phyloP scores from a whole-genome alignment of 371 early-diverging fungal species.

The Dichotomocladium elegans region DNA sequence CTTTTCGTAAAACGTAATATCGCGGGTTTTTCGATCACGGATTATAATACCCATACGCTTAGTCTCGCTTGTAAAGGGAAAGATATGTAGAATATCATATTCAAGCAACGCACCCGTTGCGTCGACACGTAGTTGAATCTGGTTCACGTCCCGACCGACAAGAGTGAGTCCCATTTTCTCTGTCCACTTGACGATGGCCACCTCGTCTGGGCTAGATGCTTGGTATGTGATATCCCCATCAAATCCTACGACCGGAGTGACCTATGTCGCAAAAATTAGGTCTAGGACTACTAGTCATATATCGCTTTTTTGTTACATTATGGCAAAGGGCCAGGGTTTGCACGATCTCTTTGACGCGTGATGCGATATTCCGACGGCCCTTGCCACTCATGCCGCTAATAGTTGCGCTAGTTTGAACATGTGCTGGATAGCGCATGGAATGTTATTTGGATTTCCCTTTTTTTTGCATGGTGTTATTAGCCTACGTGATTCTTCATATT shows the following conservation, averaged over 20 bases:
- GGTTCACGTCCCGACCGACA: slow-evolving; percentile 67
- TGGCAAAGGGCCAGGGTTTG: slow-evolving; percentile 91
- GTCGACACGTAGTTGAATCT: slow-evolving; percentile 67
- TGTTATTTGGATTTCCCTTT: neutral
- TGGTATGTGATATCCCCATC: slow-evolving; percentile 75
- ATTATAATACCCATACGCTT: slow-evolving; percentile 99
- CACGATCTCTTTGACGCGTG: slow-evolving; percentile 78
- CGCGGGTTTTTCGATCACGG: slow-evolving; percentile 59
- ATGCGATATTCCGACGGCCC: slow-evolving; percentile 69
- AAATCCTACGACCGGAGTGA: slow-evolving; percentile 57
- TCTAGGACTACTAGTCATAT: neutral
- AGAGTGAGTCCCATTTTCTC: slow-evolving; percentile 87
- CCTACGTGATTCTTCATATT: slow-evolving; percentile 18
- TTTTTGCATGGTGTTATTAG: neutral
- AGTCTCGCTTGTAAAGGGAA: slow-evolving; percentile 97
- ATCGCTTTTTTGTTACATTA: slow-evolving; percentile 61
- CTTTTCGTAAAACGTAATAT: slow-evolving; percentile 89
- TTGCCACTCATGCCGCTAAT: slow-evolving; percentile 32
- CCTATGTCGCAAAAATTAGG: slow-evolving; percentile 10
- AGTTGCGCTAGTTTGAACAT: slow-evolving; percentile 12
- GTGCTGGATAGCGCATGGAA: neutral
- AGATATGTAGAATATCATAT: slow-evolving; percentile 88
- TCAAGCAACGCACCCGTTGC: slow-evolving; percentile 41
- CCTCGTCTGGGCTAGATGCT: slow-evolving; percentile 99
- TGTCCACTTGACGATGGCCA: slow-evolving; percentile 98